Evolutionary conservation across 2,329 filamentous ascomycete genomes (phyloP).

Genomic region (Cladosporium oxysporum): DNA sequence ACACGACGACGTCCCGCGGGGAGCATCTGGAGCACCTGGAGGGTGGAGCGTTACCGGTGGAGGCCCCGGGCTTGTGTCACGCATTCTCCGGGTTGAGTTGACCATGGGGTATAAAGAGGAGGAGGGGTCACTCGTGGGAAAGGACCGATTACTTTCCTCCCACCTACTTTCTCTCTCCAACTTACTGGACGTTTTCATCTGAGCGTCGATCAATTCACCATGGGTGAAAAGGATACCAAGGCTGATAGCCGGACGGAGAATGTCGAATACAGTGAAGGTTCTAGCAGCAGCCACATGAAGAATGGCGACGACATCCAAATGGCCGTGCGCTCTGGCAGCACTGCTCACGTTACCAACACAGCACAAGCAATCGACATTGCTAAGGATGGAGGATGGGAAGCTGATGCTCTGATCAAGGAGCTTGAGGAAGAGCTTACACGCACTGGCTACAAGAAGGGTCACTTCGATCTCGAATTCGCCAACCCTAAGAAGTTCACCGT

Average conservation of each 20-base stretch:
- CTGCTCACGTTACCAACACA: conserved; percentile 30
- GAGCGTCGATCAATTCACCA: conserved; percentile 18
- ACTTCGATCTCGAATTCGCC: conserved; percentile 60
- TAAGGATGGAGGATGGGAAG: conserved; percentile 43
- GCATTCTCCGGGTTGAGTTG: conserved; percentile 1
- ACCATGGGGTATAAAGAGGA: conserved; percentile 16
- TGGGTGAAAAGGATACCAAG: conserved; percentile 27
- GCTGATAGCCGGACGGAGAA: conserved; percentile 22
- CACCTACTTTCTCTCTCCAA: not conserved
- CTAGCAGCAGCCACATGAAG: conserved; percentile 23
- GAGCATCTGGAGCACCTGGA: conserved; percentile 19
- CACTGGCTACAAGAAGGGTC: conserved; percentile 40
- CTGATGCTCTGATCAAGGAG: conserved; percentile 46
- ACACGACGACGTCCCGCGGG: conserved; percentile 17
- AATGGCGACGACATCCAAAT: conserved; percentile 27
- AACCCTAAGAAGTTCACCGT: conserved; percentile 68
- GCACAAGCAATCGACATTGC: conserved; percentile 38
- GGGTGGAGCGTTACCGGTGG: conserved; percentile 16
- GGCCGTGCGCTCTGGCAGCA: conserved; percentile 34
- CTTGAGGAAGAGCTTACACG: conserved; percentile 43
- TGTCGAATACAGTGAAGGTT: conserved; percentile 23
- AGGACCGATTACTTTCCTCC: not conserved
- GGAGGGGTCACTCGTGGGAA: not conserved
- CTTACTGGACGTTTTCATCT: not conserved
- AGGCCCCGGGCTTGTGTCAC: conserved; percentile 19